phyloP scores from a whole-genome alignment of 331 rosid species.

The Stylosanthes scabra region DNA sequence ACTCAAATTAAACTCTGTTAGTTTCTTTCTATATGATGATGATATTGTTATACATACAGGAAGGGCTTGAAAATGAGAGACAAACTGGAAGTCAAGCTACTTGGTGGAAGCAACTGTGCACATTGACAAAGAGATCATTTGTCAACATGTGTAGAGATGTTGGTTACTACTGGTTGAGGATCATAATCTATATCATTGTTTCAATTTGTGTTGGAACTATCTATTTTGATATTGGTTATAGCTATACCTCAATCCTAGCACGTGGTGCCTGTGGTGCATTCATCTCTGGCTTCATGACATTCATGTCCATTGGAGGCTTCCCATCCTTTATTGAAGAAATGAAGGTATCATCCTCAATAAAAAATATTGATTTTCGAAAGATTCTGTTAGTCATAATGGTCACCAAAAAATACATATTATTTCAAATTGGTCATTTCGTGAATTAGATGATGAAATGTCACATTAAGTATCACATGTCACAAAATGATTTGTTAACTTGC shows the following conservation, averaged over 20 bases:
- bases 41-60: slow-evolving; percentile 52
- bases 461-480: no score
- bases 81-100: slow-evolving; percentile 66
- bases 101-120: slow-evolving; percentile 83
- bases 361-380: no score
- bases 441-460: no score
- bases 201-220: slow-evolving; percentile 91
- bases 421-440: no score
- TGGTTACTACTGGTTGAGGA: slow-evolving; percentile 97
- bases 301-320: slow-evolving; percentile 97
- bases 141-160: slow-evolving; percentile 89
- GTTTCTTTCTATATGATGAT: no score
- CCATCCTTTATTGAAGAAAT: slow-evolving; percentile 95
- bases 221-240: slow-evolving; percentile 77
- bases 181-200: slow-evolving; percentile 66
- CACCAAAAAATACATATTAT: no score
- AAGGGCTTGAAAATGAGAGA: slow-evolving; percentile 52
- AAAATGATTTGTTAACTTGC: no score
- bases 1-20: no score
- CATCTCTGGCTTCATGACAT: slow-evolving; percentile 95
- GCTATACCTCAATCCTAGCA: slow-evolving; percentile 80
- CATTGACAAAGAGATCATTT: slow-evolving; percentile 79
- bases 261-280: slow-evolving; percentile 96
- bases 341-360: slow-evolving; percentile 55
- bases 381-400: no score